Conservation (phyloP, 1,139 yeast genomes). For the Diutina scorzettiae region DNA sequence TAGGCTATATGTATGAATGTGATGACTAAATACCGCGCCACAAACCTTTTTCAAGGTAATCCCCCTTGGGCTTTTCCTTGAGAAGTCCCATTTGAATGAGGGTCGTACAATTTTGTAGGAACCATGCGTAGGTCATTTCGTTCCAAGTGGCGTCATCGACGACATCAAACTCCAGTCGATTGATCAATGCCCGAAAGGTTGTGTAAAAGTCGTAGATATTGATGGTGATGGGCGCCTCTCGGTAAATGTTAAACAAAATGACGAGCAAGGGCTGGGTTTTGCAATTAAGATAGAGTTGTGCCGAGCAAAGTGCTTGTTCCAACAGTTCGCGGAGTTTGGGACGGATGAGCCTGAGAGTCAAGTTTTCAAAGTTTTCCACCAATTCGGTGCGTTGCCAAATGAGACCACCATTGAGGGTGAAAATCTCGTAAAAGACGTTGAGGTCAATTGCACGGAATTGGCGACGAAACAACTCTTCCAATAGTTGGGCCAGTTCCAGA, state of each 20-base stretch:
- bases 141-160: slow-evolving; percentile 14
- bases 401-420: slow-evolving; percentile 25
- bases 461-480: slow-evolving; percentile 6
- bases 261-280: slow-evolving; percentile 15
- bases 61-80: slow-evolving; percentile 33
- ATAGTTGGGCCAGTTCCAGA: slow-evolving; percentile 12
- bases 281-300: slow-evolving; percentile 16
- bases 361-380: slow-evolving; percentile 28
- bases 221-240: slow-evolving; percentile 68
- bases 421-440: slow-evolving; percentile 26
- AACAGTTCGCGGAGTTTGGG: slow-evolving; percentile 24
- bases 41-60: slow-evolving; percentile 31
- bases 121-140: slow-evolving; percentile 27
- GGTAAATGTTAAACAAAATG: slow-evolving; percentile 53
- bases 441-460: slow-evolving; percentile 14
- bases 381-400: slow-evolving; percentile 12
- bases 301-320: slow-evolving; percentile 22
- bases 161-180: neutral
- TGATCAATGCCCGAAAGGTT: slow-evolving; percentile 33
- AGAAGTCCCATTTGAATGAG: slow-evolving; percentile 28
- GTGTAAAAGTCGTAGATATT: slow-evolving; percentile 69
- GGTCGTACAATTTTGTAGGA: slow-evolving; percentile 31
- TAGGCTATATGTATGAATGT: no score
- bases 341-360: slow-evolving; percentile 27
- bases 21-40: slow-evolving; percentile 20